Evolutionary conservation across 2,329 filamentous ascomycete genomes (phyloP).

Genomic region (Aspergillus glaucus): DNA sequence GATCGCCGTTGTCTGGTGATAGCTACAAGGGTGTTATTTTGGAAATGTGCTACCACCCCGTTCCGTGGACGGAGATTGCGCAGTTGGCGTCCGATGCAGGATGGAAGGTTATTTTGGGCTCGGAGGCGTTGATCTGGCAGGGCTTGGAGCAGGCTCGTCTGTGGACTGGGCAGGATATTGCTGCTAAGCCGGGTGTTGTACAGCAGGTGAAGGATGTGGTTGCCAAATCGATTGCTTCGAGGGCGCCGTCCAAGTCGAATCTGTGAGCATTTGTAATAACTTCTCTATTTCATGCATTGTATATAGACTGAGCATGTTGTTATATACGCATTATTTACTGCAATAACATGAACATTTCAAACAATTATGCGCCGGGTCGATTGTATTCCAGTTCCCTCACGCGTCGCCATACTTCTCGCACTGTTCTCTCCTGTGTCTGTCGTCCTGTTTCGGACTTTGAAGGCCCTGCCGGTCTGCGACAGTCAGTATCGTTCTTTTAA

Average conservation of each 20-base stretch:
- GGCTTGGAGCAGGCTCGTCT: constrained; percentile 59
- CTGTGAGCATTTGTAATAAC: constrained; percentile 16
- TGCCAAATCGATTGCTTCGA: constrained; percentile 41
- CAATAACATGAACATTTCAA: not conserved
- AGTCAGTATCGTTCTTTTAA: not conserved
- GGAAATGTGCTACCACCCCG: constrained; percentile 79
- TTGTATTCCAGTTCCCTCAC: constrained; percentile 61
- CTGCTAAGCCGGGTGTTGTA: constrained; percentile 51
- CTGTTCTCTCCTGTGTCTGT: constrained; percentile 62
- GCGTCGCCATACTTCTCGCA: constrained; percentile 66
- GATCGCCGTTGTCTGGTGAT: constrained; percentile 7
- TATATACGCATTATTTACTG: constrained; percentile 4
- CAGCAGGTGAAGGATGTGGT: constrained; percentile 52
- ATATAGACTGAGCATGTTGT: not conserved
- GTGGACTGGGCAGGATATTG: constrained; percentile 59
- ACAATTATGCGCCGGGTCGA: constrained; percentile 51
- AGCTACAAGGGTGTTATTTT: constrained; percentile 60
- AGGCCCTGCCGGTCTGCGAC: constrained; percentile 56
- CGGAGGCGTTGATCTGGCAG: constrained; percentile 71
- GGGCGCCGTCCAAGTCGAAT: constrained; percentile 19
- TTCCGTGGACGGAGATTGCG: constrained; percentile 61
- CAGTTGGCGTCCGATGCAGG: constrained; percentile 54
- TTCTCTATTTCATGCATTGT: constrained; percentile 4
- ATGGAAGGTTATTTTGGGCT: constrained; percentile 70
- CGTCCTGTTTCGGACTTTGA: constrained; percentile 57